Conservation (phyloP, 306 rosid species). For the Amphicarpaea edgeworthii region DNA sequence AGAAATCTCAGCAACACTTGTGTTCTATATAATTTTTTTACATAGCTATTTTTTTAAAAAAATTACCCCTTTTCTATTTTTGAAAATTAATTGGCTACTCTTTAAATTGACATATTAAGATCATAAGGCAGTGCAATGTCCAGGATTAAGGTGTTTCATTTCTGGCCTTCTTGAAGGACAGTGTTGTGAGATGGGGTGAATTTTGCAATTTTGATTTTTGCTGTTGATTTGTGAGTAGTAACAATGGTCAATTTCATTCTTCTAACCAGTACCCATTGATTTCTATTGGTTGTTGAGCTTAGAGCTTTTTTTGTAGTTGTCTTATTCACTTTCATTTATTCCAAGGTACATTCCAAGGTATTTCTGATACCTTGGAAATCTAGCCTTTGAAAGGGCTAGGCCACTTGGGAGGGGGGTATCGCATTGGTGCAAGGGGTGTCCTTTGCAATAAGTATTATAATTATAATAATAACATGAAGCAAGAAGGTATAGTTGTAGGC, state of each 20-base stretch:
- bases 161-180: slow-evolving; percentile 26
- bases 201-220: slow-evolving; percentile 2
- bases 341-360: neutral
- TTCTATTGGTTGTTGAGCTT: slow-evolving; percentile 4
- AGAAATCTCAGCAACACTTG: slow-evolving; percentile 18
- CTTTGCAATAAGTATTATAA: neutral
- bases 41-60: neutral
- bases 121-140: slow-evolving; percentile 22
- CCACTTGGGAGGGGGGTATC: neutral
- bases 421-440: neutral
- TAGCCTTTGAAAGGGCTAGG: neutral
- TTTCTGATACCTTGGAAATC: neutral
- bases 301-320: neutral
- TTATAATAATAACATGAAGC: neutral
- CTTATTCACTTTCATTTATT: neutral
- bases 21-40: slow-evolving; percentile 3
- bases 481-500: neutral
- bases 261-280: neutral
- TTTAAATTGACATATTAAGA: slow-evolving; percentile 26
- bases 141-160: slow-evolving; percentile 25
- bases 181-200: slow-evolving; percentile 18
- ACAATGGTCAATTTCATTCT: slow-evolving; percentile 13
- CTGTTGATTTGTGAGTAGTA: slow-evolving; percentile 1
- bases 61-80: slow-evolving; percentile 13
- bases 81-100: neutral